Conservation (phyloP, 495 filamentous ascomycete species). For the Podospora pseudocomata region DNA sequence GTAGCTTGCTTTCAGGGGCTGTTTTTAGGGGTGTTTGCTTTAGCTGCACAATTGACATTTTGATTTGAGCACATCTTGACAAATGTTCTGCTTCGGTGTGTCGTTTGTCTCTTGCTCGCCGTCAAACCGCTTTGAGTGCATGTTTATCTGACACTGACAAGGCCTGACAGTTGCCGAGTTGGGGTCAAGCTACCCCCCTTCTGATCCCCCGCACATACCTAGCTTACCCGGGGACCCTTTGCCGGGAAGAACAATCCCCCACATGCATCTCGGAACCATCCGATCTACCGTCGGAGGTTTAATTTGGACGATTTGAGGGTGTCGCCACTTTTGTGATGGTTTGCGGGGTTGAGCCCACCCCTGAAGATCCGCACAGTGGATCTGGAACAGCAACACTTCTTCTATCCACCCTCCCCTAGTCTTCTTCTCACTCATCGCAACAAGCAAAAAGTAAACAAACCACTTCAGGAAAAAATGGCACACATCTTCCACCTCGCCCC, state of each 20-base stretch:
- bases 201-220: slow-evolving; percentile 1
- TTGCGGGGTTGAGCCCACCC: background rate
- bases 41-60: background rate
- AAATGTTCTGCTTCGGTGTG: background rate
- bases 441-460: background rate
- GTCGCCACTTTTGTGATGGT: background rate
- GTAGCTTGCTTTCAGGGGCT: background rate
- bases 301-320: background rate
- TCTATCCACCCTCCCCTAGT: background rate
- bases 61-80: background rate
- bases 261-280: slow-evolving; percentile 8
- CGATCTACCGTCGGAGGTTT: slow-evolving; percentile 8
- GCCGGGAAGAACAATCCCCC: background rate
- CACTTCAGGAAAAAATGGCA: slow-evolving; percentile 32
- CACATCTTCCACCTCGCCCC: slow-evolving; percentile 44
- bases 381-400: background rate
- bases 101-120: too few relatives aligned
- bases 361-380: background rate
- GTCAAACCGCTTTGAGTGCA: too few relatives aligned
- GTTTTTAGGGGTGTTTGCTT: background rate
- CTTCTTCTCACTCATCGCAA: background rate
- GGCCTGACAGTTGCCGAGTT: slow-evolving; percentile 19
- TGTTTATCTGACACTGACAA: too few relatives aligned
- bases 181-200: slow-evolving; percentile 16
- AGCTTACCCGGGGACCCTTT: slow-evolving; percentile 16